These are phyloP conservation scores for Inga leiocalycina DNA, from an alignment of 306 rosid species.

Conservation along the genomic window DNA sequence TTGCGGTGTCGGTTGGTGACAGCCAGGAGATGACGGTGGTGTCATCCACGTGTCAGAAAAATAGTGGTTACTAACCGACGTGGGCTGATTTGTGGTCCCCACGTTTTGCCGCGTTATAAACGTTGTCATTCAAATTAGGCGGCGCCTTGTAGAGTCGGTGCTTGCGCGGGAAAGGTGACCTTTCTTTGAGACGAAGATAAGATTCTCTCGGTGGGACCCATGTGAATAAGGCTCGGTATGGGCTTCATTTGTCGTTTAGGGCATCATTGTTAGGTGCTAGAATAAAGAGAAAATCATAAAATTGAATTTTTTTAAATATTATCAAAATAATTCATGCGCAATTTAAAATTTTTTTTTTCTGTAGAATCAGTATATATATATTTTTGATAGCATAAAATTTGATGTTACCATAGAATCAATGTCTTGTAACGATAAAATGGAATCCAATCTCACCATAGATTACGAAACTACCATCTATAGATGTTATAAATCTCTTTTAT, in stretches of 20 bases:
- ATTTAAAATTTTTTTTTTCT: too few relatives aligned
- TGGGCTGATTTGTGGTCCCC: constrained; percentile 14
- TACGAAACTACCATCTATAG: too few relatives aligned
- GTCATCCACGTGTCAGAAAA: background rate
- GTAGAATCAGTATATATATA: too few relatives aligned
- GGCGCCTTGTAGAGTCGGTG: constrained; percentile 43
- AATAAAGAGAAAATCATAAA: too few relatives aligned
- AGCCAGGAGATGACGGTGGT: constrained; percentile 26
- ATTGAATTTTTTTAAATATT: too few relatives aligned
- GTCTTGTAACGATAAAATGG: too few relatives aligned
- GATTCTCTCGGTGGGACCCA: constrained; percentile 10
- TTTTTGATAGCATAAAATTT: too few relatives aligned
- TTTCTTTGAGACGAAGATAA: background rate
- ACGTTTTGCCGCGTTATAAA: constrained; percentile 36
- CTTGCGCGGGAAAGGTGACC: constrained; percentile 58
- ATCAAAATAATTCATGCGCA: too few relatives aligned
- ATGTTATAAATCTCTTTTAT: too few relatives aligned
- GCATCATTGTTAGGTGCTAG: background rate
- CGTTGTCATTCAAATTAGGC: constrained; percentile 42
- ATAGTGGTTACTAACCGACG: constrained; percentile 1
- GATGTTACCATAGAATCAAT: too few relatives aligned
- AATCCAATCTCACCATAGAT: too few relatives aligned
- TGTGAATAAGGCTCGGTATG: background rate
- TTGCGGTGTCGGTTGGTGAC: constrained; percentile 33
- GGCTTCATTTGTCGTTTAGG: constrained; percentile 31